Conservation (phyloP, 2,329 filamentous ascomycete species). For the Cadophora sp. region DNA sequence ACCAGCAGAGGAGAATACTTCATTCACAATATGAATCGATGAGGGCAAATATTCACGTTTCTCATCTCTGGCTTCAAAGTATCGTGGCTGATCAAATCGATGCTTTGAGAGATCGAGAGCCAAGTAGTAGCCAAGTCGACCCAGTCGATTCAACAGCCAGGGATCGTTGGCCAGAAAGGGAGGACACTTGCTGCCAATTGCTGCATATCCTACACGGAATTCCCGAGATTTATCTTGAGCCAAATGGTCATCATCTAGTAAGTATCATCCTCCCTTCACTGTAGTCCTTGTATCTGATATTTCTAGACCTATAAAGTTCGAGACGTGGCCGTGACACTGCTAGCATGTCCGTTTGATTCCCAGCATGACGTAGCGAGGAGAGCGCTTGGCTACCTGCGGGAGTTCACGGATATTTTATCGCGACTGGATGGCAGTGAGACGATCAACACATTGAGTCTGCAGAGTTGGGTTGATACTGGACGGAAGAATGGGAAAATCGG, state of each 20-base stretch:
- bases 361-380: constrained; percentile 38
- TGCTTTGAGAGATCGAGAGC: constrained; percentile 19
- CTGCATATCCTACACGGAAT: constrained; percentile 47
- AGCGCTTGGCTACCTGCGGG: constrained; percentile 42
- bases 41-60: constrained; percentile 47
- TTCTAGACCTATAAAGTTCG: constrained; percentile 45
- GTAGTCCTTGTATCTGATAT: neutral
- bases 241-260: constrained; percentile 47
- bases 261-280: constrained; percentile 5
- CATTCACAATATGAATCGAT: constrained; percentile 38
- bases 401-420: constrained; percentile 42
- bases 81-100: constrained; percentile 47
- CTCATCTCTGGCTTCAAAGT: constrained; percentile 49
- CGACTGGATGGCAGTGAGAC: constrained; percentile 44
- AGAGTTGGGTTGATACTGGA: constrained; percentile 43
- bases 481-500: constrained; percentile 2
- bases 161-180: constrained; percentile 44
- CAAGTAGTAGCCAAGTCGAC: neutral
- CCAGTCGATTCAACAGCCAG: neutral
- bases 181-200: constrained; percentile 47
- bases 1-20: constrained; percentile 6
- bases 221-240: constrained; percentile 43
- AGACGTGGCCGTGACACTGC: constrained; percentile 45
- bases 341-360: constrained; percentile 45
- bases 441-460: constrained; percentile 43